A percentile compares a stretch with the other conserved stretches of the same genome.
Evolutionary conservation across 305 asterid genomes (phyloP).

Genomic region (Rubia occidens): DNA sequence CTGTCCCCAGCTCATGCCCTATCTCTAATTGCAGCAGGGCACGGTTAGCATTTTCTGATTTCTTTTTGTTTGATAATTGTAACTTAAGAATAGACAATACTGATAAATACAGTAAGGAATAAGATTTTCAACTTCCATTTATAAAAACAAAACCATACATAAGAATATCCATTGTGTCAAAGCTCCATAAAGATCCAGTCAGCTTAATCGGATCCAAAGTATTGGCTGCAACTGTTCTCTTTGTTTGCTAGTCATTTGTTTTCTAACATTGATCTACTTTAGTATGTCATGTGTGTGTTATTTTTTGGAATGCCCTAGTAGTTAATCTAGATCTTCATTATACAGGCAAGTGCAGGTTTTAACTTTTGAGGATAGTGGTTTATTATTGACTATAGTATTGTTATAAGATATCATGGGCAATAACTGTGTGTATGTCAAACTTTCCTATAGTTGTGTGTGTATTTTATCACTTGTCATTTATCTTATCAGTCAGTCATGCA

Average conservation of each 20-base stretch:
- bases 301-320: background rate
- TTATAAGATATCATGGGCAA: background rate
- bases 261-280: background rate
- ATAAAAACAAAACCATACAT: background rate
- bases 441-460: background rate
- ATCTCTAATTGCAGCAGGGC: conserved; percentile 99
- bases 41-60: conserved; percentile 41
- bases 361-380: background rate
- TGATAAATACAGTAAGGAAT: background rate
- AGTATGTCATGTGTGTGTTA: background rate
- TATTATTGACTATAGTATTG: background rate
- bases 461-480: background rate
- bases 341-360: background rate
- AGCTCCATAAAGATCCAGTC: too few species aligned
- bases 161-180: background rate
- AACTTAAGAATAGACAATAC: background rate
- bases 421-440: background rate
- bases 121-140: background rate
- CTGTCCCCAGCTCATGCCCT: conserved; percentile 98
- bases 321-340: background rate
- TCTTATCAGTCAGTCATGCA: background rate
- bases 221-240: background rate
- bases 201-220: background rate
- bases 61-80: background rate
- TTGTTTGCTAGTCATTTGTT: background rate